Evolutionary conservation across 1,284 basidiomycete genomes (phyloP).

Genomic region (Irpex sp.): DNA sequence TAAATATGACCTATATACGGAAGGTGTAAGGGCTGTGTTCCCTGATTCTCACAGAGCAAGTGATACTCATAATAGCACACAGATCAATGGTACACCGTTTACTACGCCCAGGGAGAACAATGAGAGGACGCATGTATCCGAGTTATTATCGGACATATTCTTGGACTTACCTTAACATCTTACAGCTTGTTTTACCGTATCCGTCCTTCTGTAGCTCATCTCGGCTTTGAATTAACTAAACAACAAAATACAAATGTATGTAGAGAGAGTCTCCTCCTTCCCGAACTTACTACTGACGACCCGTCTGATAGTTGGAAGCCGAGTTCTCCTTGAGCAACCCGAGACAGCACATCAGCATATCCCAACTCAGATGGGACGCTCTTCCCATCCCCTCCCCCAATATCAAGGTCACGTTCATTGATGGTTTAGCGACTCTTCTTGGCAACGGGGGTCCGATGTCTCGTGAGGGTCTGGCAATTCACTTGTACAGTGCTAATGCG

Average conservation of each 20-base stretch:
- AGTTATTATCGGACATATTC: neutral
- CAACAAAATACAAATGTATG: constrained; percentile 54
- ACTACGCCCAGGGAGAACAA: constrained; percentile 38
- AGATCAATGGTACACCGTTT: constrained; percentile 63
- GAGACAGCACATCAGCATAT: constrained; percentile 58
- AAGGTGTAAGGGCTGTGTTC: constrained; percentile 34
- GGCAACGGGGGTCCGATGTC: constrained; percentile 64
- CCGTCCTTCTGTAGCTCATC: constrained; percentile 67
- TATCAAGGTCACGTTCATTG: constrained; percentile 52
- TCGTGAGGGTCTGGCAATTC: constrained; percentile 59
- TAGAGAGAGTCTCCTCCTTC: constrained; percentile 5
- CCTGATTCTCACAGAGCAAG: neutral
- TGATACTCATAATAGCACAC: constrained; percentile 7
- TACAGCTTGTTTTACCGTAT: constrained; percentile 60
- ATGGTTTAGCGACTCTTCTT: constrained; percentile 61
- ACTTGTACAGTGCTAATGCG: constrained; percentile 58
- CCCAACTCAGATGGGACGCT: constrained; percentile 70
- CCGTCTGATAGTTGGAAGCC: constrained; percentile 42
- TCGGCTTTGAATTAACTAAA: constrained; percentile 55
- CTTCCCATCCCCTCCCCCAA: constrained; percentile 48
- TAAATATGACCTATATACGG: constrained; percentile 60
- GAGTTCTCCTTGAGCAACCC: constrained; percentile 59
- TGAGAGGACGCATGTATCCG: constrained; percentile 35
- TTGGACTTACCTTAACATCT: neutral
- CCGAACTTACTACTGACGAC: constrained; percentile 1